Evolutionary conservation across 116 monocot genomes (phyloP).

Genomic region (Dioscorea cayenensis): DNA sequence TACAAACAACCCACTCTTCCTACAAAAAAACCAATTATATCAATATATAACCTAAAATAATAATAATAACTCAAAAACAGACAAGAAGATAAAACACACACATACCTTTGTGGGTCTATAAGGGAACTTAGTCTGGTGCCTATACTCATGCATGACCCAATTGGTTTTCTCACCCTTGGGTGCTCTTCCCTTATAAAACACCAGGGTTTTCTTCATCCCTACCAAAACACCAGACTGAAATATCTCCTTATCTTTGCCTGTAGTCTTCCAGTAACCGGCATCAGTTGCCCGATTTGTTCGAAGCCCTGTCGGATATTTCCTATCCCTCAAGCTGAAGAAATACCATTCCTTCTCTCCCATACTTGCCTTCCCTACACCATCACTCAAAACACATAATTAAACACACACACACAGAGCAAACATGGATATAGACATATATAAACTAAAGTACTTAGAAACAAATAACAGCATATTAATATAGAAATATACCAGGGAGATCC

Average conservation of each 20-base stretch:
- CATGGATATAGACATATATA: too few relatives aligned
- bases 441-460: too few relatives aligned
- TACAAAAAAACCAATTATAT: neutral
- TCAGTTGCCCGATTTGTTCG: conserved; percentile 84
- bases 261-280: conserved; percentile 90
- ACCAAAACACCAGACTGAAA: conserved; percentile 48
- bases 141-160: conserved; percentile 96
- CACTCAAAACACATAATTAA: neutral
- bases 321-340: conserved; percentile 82
- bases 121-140: conserved; percentile 47
- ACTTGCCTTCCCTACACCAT: conserved; percentile 54
- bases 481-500: conserved; percentile 35
- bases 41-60: neutral
- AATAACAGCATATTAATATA: too few relatives aligned
- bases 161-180: conserved; percentile 84
- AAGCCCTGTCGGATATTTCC: conserved; percentile 89
- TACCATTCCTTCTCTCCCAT: conserved; percentile 96
- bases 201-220: conserved; percentile 93
- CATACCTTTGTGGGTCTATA: conserved; percentile 62
- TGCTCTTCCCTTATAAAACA: conserved; percentile 94
- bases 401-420: neutral
- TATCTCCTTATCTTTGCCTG: conserved; percentile 90
- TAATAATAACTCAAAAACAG: neutral
- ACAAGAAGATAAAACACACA: neutral
- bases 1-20: conserved; percentile 90